A percentile compares a stretch with the other conserved stretches of the same genome.
Evolutionary conservation across 345 rosid species (phyloP).

Genomic region (Ceriops decandra): DNA sequence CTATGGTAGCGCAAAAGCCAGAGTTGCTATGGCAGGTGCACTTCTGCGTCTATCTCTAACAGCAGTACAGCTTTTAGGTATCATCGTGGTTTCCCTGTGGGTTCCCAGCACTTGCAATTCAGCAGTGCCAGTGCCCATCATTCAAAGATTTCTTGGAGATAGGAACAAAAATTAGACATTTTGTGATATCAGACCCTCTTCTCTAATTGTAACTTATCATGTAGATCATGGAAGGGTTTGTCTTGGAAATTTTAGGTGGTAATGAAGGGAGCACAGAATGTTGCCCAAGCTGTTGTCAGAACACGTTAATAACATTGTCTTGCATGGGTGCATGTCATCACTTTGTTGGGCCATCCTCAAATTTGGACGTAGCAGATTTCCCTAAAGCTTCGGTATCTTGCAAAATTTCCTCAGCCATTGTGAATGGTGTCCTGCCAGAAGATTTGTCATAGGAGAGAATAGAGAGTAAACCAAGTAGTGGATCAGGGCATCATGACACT

Average conservation of each 20-base stretch:
- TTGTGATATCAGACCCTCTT: neutral
- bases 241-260: conserved; percentile 50
- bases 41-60: conserved; percentile 82
- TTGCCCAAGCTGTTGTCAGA: conserved; percentile 25
- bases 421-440: conserved; percentile 28
- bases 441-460: conserved; percentile 28
- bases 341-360: conserved; percentile 36
- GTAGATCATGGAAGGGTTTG: neutral
- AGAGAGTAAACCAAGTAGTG: conserved; percentile 36
- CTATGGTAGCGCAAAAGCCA: conserved; percentile 88
- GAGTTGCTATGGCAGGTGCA: conserved; percentile 93
- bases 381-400: conserved; percentile 44
- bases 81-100: no score
- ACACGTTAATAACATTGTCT: conserved; percentile 83
- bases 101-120: neutral
- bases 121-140: neutral
- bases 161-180: neutral
- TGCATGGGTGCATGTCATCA: conserved; percentile 84
- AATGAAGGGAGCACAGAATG: conserved; percentile 72
- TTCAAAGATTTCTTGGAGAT: neutral
- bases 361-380: conserved; percentile 39
- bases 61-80: conserved; percentile 58
- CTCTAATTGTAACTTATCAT: neutral
- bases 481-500: conserved; percentile 43
- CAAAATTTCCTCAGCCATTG: conserved; percentile 42